Conservation (phyloP, 257 asterid species). For the Gentiana straminea region DNA sequence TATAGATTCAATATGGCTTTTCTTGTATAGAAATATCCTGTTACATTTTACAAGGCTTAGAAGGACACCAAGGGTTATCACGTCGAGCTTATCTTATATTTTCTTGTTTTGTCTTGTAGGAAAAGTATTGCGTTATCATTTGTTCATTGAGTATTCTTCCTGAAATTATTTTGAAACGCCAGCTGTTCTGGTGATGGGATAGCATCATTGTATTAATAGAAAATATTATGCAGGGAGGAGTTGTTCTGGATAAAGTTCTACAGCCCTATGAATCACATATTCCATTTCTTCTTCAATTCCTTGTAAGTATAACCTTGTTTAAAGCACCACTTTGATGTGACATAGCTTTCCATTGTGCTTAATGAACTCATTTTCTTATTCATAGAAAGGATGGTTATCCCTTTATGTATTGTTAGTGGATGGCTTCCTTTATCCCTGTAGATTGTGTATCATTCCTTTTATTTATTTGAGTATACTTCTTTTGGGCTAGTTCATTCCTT, state of each 20-base stretch:
- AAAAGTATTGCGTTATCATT: neutral
- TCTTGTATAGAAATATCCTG: neutral
- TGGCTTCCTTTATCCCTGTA: too few species aligned
- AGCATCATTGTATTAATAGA: neutral
- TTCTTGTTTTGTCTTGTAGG: neutral
- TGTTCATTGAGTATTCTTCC: neutral
- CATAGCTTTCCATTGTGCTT: too few species aligned
- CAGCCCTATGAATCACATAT: conserved; percentile 96
- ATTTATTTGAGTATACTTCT: too few species aligned
- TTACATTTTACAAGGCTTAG: neutral
- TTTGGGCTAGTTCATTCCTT: too few species aligned
- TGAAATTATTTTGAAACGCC: neutral
- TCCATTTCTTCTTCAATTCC: conserved; percentile 91
- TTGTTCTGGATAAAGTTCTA: conserved; percentile 45
- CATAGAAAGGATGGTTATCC: too few species aligned
- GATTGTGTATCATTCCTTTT: too few species aligned
- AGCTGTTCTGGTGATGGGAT: neutral
- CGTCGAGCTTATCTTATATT: neutral
- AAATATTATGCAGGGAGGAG: conserved; percentile 57
- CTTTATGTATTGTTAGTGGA: too few species aligned
- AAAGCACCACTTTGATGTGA: too few species aligned
- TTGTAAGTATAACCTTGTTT: conserved; percentile 28
- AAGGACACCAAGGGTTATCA: neutral
- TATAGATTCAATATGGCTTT: too few species aligned
- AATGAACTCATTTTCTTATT: too few species aligned